A percentile compares a stretch with the other conserved stretches of the same genome.
Conservation (phyloP, 352 stramenopile species). For the Globisporangium barbulae region DNA sequence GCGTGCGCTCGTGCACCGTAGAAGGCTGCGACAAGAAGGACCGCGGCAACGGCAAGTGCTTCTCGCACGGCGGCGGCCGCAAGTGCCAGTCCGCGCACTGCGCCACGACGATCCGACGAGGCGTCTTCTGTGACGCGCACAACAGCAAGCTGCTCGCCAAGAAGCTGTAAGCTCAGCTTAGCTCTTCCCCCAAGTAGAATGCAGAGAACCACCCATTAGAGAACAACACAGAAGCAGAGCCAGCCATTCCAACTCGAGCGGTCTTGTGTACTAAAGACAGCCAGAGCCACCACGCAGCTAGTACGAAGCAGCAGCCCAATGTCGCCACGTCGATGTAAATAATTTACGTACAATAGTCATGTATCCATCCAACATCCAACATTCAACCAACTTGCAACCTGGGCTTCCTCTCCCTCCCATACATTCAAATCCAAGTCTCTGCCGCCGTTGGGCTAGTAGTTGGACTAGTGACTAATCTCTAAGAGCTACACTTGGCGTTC, state of each 20-base stretch:
- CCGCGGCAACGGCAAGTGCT: constrained; percentile 83
- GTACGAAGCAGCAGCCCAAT: neutral
- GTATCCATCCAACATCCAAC: neutral
- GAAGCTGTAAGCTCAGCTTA: constrained; percentile 3
- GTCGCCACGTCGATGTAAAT: neutral
- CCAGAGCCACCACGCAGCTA: neutral
- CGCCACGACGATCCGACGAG: constrained; percentile 62
- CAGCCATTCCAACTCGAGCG: neutral
- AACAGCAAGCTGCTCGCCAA: constrained; percentile 27
- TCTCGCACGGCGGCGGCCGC: constrained; percentile 68
- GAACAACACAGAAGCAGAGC: constrained; percentile 1
- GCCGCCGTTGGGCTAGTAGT: neutral
- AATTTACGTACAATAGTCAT: constrained; percentile 13
- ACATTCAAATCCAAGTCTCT: neutral
- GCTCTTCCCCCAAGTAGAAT: constrained; percentile 9
- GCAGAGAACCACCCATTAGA: neutral
- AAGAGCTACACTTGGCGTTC: neutral
- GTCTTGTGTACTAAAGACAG: neutral
- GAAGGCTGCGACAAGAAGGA: constrained; percentile 79
- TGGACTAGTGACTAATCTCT: neutral
- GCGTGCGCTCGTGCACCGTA: constrained; percentile 65
- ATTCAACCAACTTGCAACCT: too few relatives aligned
- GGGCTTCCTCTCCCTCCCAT: constrained; percentile 2
- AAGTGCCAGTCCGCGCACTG: constrained; percentile 65
- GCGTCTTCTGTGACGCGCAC: constrained; percentile 57